Conservation (phyloP, 2,329 filamentous ascomycete genomes). For the Colletotrichum simmondsii region DNA sequence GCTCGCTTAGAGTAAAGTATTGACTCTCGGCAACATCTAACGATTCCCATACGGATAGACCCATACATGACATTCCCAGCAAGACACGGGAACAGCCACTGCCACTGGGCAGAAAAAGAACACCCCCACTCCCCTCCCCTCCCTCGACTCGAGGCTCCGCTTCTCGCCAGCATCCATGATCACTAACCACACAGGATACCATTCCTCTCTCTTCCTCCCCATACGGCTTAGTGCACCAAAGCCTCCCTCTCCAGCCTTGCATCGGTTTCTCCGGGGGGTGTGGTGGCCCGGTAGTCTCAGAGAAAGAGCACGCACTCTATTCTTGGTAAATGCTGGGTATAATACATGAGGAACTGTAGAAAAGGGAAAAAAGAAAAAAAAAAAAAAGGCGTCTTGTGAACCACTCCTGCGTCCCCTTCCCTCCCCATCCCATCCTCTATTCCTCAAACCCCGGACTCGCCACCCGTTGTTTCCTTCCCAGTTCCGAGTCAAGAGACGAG, state of each 20-base stretch:
- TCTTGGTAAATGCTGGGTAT: conserved; percentile 32
- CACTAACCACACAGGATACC: not conserved
- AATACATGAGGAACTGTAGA: conserved; percentile 24
- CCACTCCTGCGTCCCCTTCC: not conserved
- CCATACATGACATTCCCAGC: no score
- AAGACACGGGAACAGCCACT: not conserved
- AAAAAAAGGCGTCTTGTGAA: not conserved
- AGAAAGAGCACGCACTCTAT: conserved; percentile 11
- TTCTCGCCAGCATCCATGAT: no score
- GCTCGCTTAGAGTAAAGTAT: not conserved
- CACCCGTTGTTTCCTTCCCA: not conserved
- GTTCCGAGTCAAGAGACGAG: not conserved
- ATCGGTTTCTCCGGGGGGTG: conserved; percentile 2
- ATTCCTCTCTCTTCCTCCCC: not conserved
- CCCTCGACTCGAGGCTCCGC: not conserved
- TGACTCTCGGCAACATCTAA: not conserved
- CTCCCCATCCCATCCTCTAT: not conserved
- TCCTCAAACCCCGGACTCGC: not conserved
- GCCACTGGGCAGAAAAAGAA: not conserved
- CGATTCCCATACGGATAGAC: not conserved
- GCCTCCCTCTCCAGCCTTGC: conserved; percentile 1
- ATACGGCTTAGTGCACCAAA: not conserved
- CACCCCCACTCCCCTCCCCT: not conserved
- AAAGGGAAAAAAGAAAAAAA: conserved; percentile 10
- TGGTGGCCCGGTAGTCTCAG: not conserved